phyloP scores from a whole-genome alignment of 371 early-diverging fungal genomes.

The Agmasoma carcini region DNA sequence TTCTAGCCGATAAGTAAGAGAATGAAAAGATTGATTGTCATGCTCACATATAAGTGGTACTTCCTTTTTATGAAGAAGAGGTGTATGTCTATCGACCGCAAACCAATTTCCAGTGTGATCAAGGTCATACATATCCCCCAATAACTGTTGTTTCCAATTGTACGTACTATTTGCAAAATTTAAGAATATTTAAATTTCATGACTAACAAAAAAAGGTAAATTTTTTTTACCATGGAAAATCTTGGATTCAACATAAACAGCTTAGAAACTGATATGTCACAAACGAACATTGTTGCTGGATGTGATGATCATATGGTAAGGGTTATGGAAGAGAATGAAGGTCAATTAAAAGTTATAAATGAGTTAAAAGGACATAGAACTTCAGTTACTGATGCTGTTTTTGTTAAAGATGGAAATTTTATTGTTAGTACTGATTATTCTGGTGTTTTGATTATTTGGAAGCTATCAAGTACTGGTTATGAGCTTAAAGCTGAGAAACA shows the following conservation, averaged over 20 bases:
- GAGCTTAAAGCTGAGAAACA: constrained; percentile 24
- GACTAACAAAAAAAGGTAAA: neutral
- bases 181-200: neutral
- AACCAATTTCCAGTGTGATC: too few species aligned
- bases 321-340: neutral
- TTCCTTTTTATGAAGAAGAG: too few species aligned
- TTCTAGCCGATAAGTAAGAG: too few species aligned
- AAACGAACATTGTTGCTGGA: constrained; percentile 22
- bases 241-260: constrained; percentile 25
- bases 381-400: constrained; percentile 27
- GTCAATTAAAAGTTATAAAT: neutral
- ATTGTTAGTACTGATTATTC: constrained; percentile 38
- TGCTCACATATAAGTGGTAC: too few species aligned
- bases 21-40: too few species aligned
- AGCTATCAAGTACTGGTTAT: constrained; percentile 16
- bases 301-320: constrained; percentile 29
- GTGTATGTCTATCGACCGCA: too few species aligned
- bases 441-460: constrained; percentile 48
- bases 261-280: constrained; percentile 31
- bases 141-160: too few species aligned
- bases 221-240: constrained; percentile 24
- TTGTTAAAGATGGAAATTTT: constrained; percentile 34
- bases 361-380: constrained; percentile 18
- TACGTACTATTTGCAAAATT: too few species aligned
- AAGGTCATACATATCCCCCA: too few species aligned